These are phyloP conservation scores for Botrytis galanthina DNA, from an alignment of 2,329 filamentous ascomycete species.

Conservation along the genomic window DNA sequence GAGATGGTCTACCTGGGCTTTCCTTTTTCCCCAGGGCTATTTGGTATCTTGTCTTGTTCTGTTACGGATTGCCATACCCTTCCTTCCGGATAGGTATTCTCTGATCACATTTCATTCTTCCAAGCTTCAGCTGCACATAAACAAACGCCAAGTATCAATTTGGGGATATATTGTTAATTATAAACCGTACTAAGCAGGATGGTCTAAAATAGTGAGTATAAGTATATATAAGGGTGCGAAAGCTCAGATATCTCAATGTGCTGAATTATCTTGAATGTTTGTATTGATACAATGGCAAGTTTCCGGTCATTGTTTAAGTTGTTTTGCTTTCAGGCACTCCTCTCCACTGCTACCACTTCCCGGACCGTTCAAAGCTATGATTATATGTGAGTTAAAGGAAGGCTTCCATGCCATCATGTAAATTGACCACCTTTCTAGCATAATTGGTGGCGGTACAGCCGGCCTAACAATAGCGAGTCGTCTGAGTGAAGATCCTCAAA, in stretches of 20 bases:
- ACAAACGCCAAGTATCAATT: conserved; percentile 1
- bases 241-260: neutral
- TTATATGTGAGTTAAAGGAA: neutral
- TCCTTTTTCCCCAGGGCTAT: neutral
- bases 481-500: conserved; percentile 19
- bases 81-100: neutral
- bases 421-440: neutral
- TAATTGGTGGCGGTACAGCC: neutral
- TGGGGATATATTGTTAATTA: neutral
- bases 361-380: neutral
- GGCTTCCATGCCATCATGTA: neutral
- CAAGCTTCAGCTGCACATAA: neutral
- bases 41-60: neutral
- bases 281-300: neutral
- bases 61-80: neutral
- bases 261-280: neutral
- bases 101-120: neutral
- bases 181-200: neutral
- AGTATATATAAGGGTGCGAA: neutral
- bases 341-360: neutral
- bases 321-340: neutral
- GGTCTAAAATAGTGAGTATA: too few relatives aligned
- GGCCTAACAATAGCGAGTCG: conserved; percentile 24
- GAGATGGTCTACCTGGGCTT: neutral
- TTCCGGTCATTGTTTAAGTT: neutral